phyloP scores from a whole-genome alignment of 495 filamentous ascomycete genomes.

The Penicillium flavigenum region DNA sequence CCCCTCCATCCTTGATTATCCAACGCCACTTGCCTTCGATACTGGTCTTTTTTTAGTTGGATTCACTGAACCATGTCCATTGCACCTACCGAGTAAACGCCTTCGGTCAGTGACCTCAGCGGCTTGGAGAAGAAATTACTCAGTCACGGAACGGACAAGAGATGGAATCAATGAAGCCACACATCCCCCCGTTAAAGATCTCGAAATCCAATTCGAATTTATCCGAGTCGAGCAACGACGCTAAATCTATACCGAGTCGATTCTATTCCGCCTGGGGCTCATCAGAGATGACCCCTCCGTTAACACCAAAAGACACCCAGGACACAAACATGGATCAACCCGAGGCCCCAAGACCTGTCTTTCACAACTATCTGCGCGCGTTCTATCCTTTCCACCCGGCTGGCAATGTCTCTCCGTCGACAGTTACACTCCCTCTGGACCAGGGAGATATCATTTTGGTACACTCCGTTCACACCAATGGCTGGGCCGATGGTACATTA shows the following conservation, averaged over 20 bases:
- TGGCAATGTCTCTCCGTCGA: conserved; percentile 66
- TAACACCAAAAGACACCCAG: conserved; percentile 66
- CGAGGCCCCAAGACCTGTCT: conserved; percentile 59
- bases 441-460: conserved; percentile 91
- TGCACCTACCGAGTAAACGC: conserved; percentile 33
- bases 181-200: conserved; percentile 74
- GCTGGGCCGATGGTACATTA: conserved; percentile 98
- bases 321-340: conserved; percentile 47
- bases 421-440: conserved; percentile 83
- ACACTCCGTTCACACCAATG: conserved; percentile 96
- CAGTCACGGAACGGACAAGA: conserved; percentile 19
- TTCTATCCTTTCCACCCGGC: conserved; percentile 89
- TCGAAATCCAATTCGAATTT: conserved; percentile 59
- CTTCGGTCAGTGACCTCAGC: conserved; percentile 36
- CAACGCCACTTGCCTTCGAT: conserved; percentile 14
- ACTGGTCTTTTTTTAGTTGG: conserved; percentile 11
- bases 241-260: conserved; percentile 22
- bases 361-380: conserved; percentile 95
- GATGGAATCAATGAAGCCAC: conserved; percentile 44
- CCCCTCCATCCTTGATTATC: conserved; percentile 16
- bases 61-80: conserved; percentile 34
- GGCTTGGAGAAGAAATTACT: conserved; percentile 16
- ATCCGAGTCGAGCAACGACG: conserved; percentile 34
- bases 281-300: conserved; percentile 67
- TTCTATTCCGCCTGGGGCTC: conserved; percentile 32